Evolutionary conservation across 2,329 filamentous ascomycete species (phyloP).

Genomic region (Cercospora canescens): DNA sequence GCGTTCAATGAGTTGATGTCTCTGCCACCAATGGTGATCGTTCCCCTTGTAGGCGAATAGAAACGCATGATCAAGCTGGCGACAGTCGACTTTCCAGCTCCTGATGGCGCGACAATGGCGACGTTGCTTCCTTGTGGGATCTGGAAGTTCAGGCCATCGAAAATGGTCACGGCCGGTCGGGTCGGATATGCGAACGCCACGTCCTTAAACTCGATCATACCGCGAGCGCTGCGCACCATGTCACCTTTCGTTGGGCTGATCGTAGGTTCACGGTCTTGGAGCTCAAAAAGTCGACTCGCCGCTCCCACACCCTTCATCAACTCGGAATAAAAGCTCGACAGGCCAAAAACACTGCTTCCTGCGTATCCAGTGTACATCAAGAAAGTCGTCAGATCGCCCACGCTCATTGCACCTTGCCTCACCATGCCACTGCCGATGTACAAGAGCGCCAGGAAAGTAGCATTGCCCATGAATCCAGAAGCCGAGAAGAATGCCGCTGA

Average conservation of each 20-base stretch:
- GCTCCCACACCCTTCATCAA: constrained; percentile 99
- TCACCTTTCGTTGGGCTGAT: constrained; percentile 84
- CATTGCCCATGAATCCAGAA: constrained; percentile 90
- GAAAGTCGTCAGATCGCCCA: constrained; percentile 93
- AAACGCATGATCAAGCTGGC: constrained; percentile 89
- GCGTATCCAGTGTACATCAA: constrained; percentile 96
- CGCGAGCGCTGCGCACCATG: constrained; percentile 79
- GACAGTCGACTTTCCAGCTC: constrained; percentile 94
- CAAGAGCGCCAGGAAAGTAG: constrained; percentile 89
- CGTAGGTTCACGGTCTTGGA: constrained; percentile 84
- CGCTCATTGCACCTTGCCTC: constrained; percentile 77
- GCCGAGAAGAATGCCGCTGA: constrained; percentile 86
- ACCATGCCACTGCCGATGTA: constrained; percentile 92
- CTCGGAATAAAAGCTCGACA: constrained; percentile 96
- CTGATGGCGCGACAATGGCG: constrained; percentile 93
- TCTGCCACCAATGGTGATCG: constrained; percentile 78
- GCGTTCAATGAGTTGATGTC: constrained; percentile 87
- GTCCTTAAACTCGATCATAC: constrained; percentile 82
- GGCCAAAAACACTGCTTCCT: constrained; percentile 83
- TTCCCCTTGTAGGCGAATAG: constrained; percentile 77
- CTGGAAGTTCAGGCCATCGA: constrained; percentile 82
- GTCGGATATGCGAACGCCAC: constrained; percentile 93
- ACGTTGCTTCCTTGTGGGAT: constrained; percentile 94
- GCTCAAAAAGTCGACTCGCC: constrained; percentile 91
- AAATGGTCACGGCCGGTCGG: constrained; percentile 86